These are phyloP conservation scores for Colletotrichum sansevieriae DNA, from an alignment of 2,329 filamentous ascomycete species.

Conservation along the genomic window DNA sequence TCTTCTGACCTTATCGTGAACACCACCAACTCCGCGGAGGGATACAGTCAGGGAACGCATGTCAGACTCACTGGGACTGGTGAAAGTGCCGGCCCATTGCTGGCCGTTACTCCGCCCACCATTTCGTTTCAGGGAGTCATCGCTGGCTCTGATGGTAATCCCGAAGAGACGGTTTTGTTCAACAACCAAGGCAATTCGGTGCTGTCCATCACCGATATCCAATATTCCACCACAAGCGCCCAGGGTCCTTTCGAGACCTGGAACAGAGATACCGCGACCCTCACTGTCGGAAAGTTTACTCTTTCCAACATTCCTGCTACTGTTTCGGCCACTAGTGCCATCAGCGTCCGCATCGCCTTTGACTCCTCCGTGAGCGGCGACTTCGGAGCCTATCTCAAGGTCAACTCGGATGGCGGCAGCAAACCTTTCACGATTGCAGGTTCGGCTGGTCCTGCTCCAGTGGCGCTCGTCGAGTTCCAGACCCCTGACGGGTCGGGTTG, in stretches of 20 bases:
- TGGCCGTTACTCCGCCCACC: conserved; percentile 61
- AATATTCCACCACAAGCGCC: conserved; percentile 58
- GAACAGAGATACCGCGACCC: conserved; percentile 51
- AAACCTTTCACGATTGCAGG: conserved; percentile 62
- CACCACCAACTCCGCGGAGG: conserved; percentile 59
- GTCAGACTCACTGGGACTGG: conserved; percentile 64
- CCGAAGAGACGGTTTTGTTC: conserved; percentile 60
- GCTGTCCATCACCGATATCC: conserved; percentile 59
- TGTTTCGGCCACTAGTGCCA: conserved; percentile 55
- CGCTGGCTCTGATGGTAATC: conserved; percentile 55
- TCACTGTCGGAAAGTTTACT: conserved; percentile 61
- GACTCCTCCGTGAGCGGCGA: conserved; percentile 60
- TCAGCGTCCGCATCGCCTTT: conserved; percentile 61
- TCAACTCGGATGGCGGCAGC: conserved; percentile 63
- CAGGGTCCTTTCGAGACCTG: conserved; percentile 60
- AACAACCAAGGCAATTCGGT: conserved; percentile 62
- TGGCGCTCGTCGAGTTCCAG: conserved; percentile 68
- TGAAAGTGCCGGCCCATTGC: conserved; percentile 58
- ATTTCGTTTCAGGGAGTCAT: conserved; percentile 65
- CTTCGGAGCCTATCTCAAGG: conserved; percentile 62
- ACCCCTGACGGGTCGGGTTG: conserved; percentile 63
- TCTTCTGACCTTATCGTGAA: conserved; percentile 62
- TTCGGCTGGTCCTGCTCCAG: conserved; percentile 62
- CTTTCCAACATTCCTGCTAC: conserved; percentile 60
- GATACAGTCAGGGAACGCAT: conserved; percentile 61